Base-by-base conservation (phyloP, 2,329 filamentous ascomycete species). In the Colletotrichum lini region DNA sequence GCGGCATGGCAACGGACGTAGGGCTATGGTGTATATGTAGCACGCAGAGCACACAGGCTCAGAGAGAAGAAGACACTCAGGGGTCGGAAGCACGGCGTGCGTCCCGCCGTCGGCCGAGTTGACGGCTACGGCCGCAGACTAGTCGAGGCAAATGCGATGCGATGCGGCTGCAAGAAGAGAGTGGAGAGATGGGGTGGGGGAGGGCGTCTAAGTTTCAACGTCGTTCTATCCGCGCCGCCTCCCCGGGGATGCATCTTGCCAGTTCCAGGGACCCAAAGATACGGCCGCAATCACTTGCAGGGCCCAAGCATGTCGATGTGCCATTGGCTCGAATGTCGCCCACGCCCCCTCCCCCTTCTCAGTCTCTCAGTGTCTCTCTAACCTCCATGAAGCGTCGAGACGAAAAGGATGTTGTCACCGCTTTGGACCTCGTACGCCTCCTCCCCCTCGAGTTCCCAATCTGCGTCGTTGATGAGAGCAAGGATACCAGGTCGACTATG, bases 381-480 rank as follows among this genome's bases (percentile, higher is more conserved):
- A 72, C 96, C 96, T 69, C 96, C 96, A 81, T 99, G 96, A 73
- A 99, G 86, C 21, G 96, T 99, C 72, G 95, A 98, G 73, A 99
- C 95, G 83, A 99, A 99, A 75, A 98, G 86, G 76, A 99, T 93
- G 79, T 93, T 96, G 84, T 99, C 96, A 70, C 91, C 89, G 73
- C 86, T 82, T 82, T 96, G 91, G 69, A 99, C 84, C 82, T 95
- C 92, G 79, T 98, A 98, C 75, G 91, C 88, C 79, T 96, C 95
- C 82, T 98, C 96, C 21, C 95, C 96, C 82, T 98, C 96, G 15
- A 99, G 89, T 82, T 98, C 96, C 96, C 96, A 99, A 81, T 99
- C 96, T 35, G 95, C 94, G 77, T 99, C 96, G 80, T 99, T 99
- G 81, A 99, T 97, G 68, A 99, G 87, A 38, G 98, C 96, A 53